Conservation (phyloP, 352 stramenopile species). For the Pythium vanterpoolii region DNA sequence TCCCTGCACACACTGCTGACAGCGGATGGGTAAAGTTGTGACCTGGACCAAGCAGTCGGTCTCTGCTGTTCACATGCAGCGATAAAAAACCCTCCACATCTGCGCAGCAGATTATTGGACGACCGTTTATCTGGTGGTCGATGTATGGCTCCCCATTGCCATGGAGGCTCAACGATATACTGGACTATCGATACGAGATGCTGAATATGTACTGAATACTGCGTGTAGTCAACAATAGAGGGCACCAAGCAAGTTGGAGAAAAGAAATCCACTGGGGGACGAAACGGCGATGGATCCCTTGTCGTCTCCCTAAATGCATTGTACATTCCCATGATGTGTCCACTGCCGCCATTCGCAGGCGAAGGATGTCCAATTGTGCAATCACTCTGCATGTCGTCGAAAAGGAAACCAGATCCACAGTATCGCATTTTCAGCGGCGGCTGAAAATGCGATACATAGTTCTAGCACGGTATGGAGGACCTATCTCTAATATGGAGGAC, state of each 20-base stretch:
- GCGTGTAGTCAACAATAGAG: no score
- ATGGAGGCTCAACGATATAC: background rate
- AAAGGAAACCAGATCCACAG: background rate
- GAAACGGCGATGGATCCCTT: background rate
- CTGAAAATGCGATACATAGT: background rate
- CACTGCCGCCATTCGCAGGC: background rate
- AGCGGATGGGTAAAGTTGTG: no score
- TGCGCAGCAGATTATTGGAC: background rate
- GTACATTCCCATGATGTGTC: background rate
- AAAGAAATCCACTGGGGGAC: conserved; percentile 5
- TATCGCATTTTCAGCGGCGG: background rate
- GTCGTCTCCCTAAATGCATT: background rate
- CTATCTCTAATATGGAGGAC: no score
- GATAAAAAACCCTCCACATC: no score
- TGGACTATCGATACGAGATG: background rate
- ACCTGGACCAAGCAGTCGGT: background rate
- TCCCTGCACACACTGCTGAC: background rate
- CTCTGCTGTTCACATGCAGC: no score
- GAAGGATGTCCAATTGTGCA: background rate
- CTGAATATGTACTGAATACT: background rate
- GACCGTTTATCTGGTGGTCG: background rate
- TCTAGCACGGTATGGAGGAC: no score
- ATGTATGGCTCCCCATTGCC: background rate
- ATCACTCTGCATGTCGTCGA: background rate
- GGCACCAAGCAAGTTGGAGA: background rate